phyloP scores from a whole-genome alignment of 495 filamentous ascomycete species.

The Neurospora pannonica region DNA sequence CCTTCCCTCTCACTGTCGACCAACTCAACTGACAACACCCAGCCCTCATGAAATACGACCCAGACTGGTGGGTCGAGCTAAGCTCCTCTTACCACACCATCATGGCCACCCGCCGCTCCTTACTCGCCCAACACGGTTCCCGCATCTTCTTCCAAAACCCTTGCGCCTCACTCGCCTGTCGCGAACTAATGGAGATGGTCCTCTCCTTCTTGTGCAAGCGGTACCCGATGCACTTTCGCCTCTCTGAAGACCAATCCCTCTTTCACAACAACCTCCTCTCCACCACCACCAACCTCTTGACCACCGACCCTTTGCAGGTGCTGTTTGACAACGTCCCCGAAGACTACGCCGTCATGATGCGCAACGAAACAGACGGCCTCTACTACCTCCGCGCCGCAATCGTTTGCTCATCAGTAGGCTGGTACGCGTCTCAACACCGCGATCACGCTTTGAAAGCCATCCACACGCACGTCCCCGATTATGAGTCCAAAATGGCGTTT shows the following conservation, averaged over 20 bases:
- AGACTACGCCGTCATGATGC: conserved; percentile 75
- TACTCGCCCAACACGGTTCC: conserved; percentile 56
- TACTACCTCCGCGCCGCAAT: conserved; percentile 74
- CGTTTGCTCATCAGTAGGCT: conserved; percentile 72
- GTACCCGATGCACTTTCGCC: conserved; percentile 70
- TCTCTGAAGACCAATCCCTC: too few species aligned
- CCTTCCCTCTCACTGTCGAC: neutral
- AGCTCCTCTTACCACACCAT: conserved; percentile 63
- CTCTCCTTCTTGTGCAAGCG: conserved; percentile 70
- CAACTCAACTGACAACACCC: neutral
- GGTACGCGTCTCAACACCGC: conserved; percentile 70
- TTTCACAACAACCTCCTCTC: conserved; percentile 66
- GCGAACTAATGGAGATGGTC: conserved; percentile 86
- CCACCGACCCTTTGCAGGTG: conserved; percentile 59
- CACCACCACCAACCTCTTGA: conserved; percentile 51
- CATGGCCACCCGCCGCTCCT: conserved; percentile 61
- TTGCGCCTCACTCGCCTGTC: conserved; percentile 71
- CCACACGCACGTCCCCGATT: conserved; percentile 72
- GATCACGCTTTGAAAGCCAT: conserved; percentile 65
- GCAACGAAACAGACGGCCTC: conserved; percentile 58
- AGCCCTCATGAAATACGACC: conserved; percentile 75
- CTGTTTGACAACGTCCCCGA: conserved; percentile 79
- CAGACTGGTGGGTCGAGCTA: conserved; percentile 87
- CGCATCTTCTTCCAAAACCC: conserved; percentile 61
- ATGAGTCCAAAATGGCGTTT: conserved; percentile 83